phyloP scores from a whole-genome alignment of 108 stramenopile species.

The Fragilaria crotonensis region DNA sequence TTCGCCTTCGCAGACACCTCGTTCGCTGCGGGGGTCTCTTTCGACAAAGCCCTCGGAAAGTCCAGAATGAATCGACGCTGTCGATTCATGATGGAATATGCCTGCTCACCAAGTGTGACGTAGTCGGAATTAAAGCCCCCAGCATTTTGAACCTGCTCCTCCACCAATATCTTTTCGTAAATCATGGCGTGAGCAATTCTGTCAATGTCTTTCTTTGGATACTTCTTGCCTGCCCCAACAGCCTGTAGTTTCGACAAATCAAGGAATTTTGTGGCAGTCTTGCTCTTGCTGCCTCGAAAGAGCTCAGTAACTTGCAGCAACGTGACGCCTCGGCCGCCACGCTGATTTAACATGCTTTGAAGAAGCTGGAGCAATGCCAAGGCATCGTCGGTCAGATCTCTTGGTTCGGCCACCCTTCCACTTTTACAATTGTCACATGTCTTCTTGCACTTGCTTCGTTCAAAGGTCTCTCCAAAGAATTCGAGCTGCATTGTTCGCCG shows the following conservation, averaged over 20 bases:
- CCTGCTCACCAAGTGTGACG: conserved; percentile 49
- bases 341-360: conserved; percentile 21
- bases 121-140: conserved; percentile 71
- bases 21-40: conserved; percentile 10
- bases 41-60: conserved; percentile 30
- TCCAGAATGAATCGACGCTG: conserved; percentile 50
- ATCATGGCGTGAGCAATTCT: conserved; percentile 62
- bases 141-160: conserved; percentile 36
- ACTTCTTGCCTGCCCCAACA: conserved; percentile 50
- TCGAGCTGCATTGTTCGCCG: conserved; percentile 85
- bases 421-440: conserved; percentile 87
- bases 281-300: conserved; percentile 66
- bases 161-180: conserved; percentile 63
- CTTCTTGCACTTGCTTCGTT: conserved; percentile 59
- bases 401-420: conserved; percentile 45
- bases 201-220: conserved; percentile 60
- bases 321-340: conserved; percentile 47
- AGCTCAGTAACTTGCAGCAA: conserved; percentile 65
- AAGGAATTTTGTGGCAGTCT: conserved; percentile 51
- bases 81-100: conserved; percentile 31
- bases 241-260: conserved; percentile 1
- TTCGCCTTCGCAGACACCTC: conserved; percentile 10
- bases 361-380: conserved; percentile 48
- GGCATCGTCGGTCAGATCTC: conserved; percentile 58
- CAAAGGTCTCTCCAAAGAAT: conserved; percentile 87